These are phyloP conservation scores for Lentinula raphanica DNA, from an alignment of 768 basidiomycete genomes.

Conservation along the genomic window DNA sequence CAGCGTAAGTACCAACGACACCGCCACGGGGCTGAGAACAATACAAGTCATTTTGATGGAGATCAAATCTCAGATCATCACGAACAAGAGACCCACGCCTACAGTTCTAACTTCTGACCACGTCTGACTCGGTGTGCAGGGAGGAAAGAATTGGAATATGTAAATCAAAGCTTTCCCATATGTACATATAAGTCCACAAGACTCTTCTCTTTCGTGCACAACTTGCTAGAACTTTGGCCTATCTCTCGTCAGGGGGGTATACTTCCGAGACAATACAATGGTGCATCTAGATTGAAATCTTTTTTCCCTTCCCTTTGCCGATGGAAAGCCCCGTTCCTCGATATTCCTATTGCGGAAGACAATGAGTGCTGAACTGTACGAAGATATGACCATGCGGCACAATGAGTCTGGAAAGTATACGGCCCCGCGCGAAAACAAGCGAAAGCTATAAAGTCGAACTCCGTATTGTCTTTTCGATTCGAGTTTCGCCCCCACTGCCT, in stretches of 20 bases:
- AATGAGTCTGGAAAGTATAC: slow-evolving; percentile 32
- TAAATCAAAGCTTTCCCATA: too few relatives aligned
- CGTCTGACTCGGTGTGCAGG: background rate
- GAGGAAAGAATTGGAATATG: background rate
- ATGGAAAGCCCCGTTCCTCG: slow-evolving; percentile 16
- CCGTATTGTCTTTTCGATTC: slow-evolving; percentile 53
- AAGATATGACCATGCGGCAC: background rate
- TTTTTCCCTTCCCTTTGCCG: slow-evolving; percentile 27
- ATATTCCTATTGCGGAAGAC: background rate
- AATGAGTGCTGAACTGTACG: background rate
- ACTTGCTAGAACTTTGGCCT: too few relatives aligned
- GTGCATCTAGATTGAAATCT: slow-evolving; percentile 18
- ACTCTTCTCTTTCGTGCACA: background rate
- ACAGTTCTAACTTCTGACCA: background rate
- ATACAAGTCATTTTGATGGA: background rate
- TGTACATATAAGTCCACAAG: background rate
- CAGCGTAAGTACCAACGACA: background rate
- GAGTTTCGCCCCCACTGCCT: slow-evolving; percentile 56
- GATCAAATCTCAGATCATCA: background rate
- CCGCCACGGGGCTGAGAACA: background rate
- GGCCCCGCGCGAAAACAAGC: slow-evolving; percentile 17
- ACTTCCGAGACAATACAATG: slow-evolving; percentile 23
- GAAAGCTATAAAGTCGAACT: slow-evolving; percentile 44
- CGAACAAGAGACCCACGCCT: background rate
- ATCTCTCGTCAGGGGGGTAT: background rate